A percentile compares a stretch with the other conserved stretches of the same genome.
phyloP scores from a whole-genome alignment of 805 yeast genomes.

The Tetrapisispora pingtungensis region DNA sequence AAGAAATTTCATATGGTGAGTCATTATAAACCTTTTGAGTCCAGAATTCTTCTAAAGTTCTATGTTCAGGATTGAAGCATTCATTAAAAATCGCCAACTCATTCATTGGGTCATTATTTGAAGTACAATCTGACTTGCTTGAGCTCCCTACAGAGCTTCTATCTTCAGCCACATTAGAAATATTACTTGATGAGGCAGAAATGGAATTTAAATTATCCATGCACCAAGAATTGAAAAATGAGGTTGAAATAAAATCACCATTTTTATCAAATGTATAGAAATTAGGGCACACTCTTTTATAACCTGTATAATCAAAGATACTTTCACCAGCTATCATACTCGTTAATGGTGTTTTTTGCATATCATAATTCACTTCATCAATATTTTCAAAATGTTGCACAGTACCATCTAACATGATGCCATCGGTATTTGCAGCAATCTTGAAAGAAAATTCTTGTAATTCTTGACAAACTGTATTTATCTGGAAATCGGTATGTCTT shows the following conservation, averaged over 20 bases:
- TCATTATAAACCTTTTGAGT: constrained; percentile 9
- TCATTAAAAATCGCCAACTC: constrained; percentile 14
- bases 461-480: background rate
- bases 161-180: background rate
- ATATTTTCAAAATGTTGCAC: constrained; percentile 15
- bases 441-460: constrained; percentile 2
- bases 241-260: constrained; percentile 27
- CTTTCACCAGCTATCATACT: constrained; percentile 22
- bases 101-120: constrained; percentile 4
- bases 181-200: background rate
- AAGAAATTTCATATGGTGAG: background rate
- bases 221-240: constrained; percentile 18
- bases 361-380: constrained; percentile 15
- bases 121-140: background rate
- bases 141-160: background rate
- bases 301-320: constrained; percentile 27
- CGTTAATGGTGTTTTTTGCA: constrained; percentile 14
- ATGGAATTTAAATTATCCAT: background rate
- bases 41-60: constrained; percentile 37
- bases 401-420: background rate
- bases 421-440: background rate
- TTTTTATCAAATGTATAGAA: constrained; percentile 25
- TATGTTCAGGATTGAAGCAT: constrained; percentile 13
- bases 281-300: constrained; percentile 21
- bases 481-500: background rate